Evolutionary conservation across 257 asterid genomes (phyloP), one percentile per base, ranked within the genome.

Genomic region (Ilex asprella): DNA sequence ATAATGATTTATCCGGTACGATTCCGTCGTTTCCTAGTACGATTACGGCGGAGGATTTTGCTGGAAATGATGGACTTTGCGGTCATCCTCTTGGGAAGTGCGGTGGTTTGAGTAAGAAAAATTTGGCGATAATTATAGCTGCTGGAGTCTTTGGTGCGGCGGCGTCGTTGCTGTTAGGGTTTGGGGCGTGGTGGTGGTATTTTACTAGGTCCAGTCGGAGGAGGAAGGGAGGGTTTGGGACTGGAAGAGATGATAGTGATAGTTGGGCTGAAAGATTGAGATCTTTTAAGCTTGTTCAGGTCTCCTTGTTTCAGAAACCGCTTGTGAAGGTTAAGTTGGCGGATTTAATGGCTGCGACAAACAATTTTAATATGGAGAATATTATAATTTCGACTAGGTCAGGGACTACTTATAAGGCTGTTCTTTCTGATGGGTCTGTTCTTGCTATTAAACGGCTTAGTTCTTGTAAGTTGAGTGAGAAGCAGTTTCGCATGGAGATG

Each of bases 91-190:
- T 84, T 54, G 90, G 88, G 43, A 85, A 83, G 73, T 86, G 99
- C 43, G 95, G 97, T 14, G 92, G 97, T 30, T 61, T 85, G 84
- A 84, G 89, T 59, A 89, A 84, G 80, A 75, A 76, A 69, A 92
- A 73, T 59, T 55, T 89, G 65, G 94, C 87, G 0, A 87, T 87
- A 35, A 93, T 93, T 50, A 83, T 89, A 41, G 91, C 95, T 1
- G 92, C 97, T 0, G 97, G 99, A 39, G 97, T 89, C 16, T 84
- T 84, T 41, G 94, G 95, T 4, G 99, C 92, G 10, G 91, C 88
- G 0, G 97, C 86, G 10, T 87, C 97, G 2, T 54, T 87, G 83
- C 47, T 89, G 71, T 76, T 93, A 50, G 96, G 83, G 7, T 85
- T 87, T 54, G 95, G 96, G 50, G 67, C 81, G 35, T 86, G 97